A percentile compares a stretch with the other conserved stretches of the same genome.
Evolutionary conservation across 306 rosid species (phyloP).

Genomic region (Gynostemma pentaphyllum): DNA sequence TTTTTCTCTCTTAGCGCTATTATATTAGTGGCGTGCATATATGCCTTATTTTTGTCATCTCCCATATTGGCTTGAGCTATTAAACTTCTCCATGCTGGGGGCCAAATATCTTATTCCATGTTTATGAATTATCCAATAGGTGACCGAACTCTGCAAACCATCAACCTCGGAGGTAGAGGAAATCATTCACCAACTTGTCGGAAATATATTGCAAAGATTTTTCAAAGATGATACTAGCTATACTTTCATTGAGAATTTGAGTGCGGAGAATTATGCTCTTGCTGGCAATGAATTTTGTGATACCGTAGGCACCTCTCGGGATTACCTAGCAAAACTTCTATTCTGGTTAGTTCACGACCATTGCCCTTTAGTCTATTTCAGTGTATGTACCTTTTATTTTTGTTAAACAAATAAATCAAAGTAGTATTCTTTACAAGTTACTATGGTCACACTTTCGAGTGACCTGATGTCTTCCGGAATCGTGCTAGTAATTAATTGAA

Average conservation of each 20-base stretch:
- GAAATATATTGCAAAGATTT: conserved; percentile 45
- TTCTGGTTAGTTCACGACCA: conserved; percentile 60
- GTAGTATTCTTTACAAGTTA: neutral
- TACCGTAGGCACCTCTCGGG: conserved; percentile 57
- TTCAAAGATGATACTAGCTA: conserved; percentile 37
- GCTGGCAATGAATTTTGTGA: conserved; percentile 34
- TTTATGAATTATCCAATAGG: conserved; percentile 44
- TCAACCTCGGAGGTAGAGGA: conserved; percentile 82
- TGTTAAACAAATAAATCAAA: neutral
- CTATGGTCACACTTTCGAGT: neutral
- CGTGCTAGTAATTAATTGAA: neutral
- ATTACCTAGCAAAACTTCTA: conserved; percentile 90
- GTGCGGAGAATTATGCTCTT: conserved; percentile 18
- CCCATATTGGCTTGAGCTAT: neutral
- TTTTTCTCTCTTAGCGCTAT: too few relatives aligned
- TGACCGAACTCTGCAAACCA: conserved; percentile 67
- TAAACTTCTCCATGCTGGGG: neutral
- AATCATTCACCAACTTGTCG: conserved; percentile 78
- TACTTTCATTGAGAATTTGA: conserved; percentile 30
- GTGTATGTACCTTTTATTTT: neutral
- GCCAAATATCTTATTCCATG: conserved; percentile 1
- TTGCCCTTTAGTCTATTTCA: neutral
- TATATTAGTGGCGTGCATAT: neutral
- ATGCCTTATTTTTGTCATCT: neutral
- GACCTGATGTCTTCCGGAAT: neutral